Evolutionary conservation across 106 monocot genomes (phyloP), one percentile per base, ranked within the genome.

Genomic region (Dendrobium catenatum): DNA sequence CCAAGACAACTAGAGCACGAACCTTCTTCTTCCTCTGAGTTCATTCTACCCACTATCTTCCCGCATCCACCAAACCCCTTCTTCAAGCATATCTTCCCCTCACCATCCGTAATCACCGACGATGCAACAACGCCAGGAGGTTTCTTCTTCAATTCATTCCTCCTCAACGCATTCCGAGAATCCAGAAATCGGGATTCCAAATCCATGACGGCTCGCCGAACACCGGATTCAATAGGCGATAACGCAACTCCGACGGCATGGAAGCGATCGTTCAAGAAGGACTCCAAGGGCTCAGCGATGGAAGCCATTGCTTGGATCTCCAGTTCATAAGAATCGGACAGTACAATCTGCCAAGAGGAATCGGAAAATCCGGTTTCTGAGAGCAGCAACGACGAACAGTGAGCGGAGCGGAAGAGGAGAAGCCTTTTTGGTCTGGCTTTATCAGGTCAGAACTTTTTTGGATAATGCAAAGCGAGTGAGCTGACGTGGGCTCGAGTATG

Each of bases 1-100:
- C 76, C 68, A 54, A 87, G 66, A 80, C 85, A 90, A 56, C 83
- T 85, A 20, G 72, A 42, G 77, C 90, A 90, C 31, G 83, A 85
- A 56, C 68, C 87, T 20, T 80, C 81, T 43, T 81, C 80, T 74
- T 46, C 73, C 6, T 40, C 37, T 15, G 40, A 18, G 9, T 33
- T 40, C 22, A 7, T 46, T 67, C 66, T 40, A 44, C 1, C 33
- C 80, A 72, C 81, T 9, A 19, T 76, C 13, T 41, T 76, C 33
- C 41, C 16, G 16, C 9, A 73, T 41, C 73, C 16, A 18, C 41
- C 18, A 42, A 17, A 40, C 17, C 18, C 82, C 78, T 46, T 80
- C 13, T 20, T 47, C 44, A 80, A 84, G 48, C 73, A 64, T 7
- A 42, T 77, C 73, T 51, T 82, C 73, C 42, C 80, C 77, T 80